Percentiles rank a stretch among this genome's conserved stretches.
phyloP scores from a whole-genome alignment of 768 basidiomycete species.

The Sistotremastrum suecicum region DNA sequence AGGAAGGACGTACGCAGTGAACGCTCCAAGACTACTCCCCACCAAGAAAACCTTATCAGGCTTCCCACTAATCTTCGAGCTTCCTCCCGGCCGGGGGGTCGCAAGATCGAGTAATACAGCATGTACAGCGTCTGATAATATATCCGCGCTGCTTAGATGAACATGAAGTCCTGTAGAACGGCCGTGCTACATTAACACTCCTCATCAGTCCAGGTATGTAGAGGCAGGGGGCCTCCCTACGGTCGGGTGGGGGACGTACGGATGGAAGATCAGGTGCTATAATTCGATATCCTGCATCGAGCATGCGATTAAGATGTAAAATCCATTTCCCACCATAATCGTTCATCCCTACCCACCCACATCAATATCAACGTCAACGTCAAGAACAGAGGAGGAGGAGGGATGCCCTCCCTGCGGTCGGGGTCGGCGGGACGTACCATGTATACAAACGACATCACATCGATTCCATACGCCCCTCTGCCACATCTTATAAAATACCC shows the following conservation, averaged over 20 bases:
- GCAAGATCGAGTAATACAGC: constrained; percentile 16
- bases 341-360: too few species aligned
- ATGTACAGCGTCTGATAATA: constrained; percentile 17
- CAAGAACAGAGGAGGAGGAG: too few species aligned
- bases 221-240: too few species aligned
- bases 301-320: constrained; percentile 16
- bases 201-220: too few species aligned
- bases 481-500: constrained; percentile 22
- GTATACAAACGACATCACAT: constrained; percentile 19
- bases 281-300: constrained; percentile 20
- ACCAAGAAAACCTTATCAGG: constrained; percentile 20
- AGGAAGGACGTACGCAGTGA: constrained; percentile 18
- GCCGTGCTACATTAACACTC: too few species aligned
- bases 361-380: too few species aligned
- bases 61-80: too few species aligned
- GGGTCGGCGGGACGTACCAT: too few species aligned
- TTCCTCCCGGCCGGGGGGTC: too few species aligned
- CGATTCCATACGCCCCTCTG: constrained; percentile 16
- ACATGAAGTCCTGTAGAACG: constrained; percentile 15
- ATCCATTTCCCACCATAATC: constrained; percentile 14
- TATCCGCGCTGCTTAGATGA: constrained; percentile 14
- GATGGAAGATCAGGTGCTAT: constrained; percentile 22
- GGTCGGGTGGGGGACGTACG: too few species aligned
- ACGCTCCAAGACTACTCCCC: constrained; percentile 21
- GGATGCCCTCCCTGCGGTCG: too few species aligned